Base-by-base conservation (phyloP, 192 early-diverging fungal species). In the Gigaspora rosea region DNA sequence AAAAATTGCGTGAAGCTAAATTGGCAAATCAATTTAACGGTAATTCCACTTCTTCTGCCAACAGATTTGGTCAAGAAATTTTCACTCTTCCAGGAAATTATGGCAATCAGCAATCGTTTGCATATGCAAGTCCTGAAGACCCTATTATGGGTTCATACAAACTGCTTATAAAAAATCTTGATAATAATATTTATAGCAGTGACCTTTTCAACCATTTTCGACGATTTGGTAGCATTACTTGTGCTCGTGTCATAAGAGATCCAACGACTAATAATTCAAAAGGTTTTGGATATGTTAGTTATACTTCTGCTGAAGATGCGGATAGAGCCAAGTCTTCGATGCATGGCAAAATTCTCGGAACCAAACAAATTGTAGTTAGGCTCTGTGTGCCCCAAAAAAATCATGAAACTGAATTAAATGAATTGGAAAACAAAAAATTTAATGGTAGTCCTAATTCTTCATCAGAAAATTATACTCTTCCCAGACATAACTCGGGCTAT, bases 81-180 rank as follows among this genome's bases (percentile, higher is more conserved):
- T n/a, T n/a, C n/a, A n/a, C n/a, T n/a, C n/a, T n/a, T n/a, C n/a
- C n/a, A n/a, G n/a, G 35, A 49, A 62, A 48, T 56, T 33, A 63
- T 49, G 10, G 41, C 15, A 66, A 54, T 52, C 58, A 57, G 54
- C 54, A 61, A 46, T 8, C 32, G 8, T 63, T 63, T 20, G 9
- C n/a, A 16, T 47, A 51, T 33, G 64, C 52, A 47, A 66, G 64
- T 63, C 68, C 71, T 41, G 63, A 75, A 77, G 81, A 47, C 20
- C 66, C 62, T 58, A 66, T 77, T 12, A 79, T 86, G 2, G 85
- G 84, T 50, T 79, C 64, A 62, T 82, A 92, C 79, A 98, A 98
- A 86, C 91, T 98, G 71, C 97, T 96, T 84, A 98, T 98, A 86
- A 97, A 97, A 87, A 98, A 98, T 87, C 85, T 98, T 56, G 95